Percentiles rank a stretch among this genome's conserved stretches.
Conservation (phyloP, 2,329 filamentous ascomycete species). For the Leptographium galeiforme region DNA sequence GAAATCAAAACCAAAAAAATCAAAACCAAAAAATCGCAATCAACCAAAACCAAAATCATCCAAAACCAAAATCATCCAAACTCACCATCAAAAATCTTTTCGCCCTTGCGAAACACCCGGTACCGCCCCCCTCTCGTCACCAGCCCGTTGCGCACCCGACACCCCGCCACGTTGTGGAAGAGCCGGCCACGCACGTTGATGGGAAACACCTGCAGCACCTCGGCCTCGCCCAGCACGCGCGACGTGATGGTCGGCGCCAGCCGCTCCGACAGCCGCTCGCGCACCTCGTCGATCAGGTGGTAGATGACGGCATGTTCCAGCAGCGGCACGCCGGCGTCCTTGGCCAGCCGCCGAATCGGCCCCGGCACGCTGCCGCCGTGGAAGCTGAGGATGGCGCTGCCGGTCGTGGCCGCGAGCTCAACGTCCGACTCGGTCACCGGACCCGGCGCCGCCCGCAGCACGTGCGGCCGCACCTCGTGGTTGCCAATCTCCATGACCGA, state of each 20-base stretch:
- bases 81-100: slow-evolving; percentile 73
- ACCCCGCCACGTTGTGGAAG: slow-evolving; percentile 70
- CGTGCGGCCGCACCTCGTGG: slow-evolving; percentile 63
- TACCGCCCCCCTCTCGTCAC: slow-evolving; percentile 52
- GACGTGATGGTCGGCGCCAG: slow-evolving; percentile 53
- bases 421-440: slow-evolving; percentile 75
- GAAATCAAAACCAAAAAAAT: too few species aligned
- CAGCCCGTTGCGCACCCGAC: slow-evolving; percentile 69
- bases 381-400: slow-evolving; percentile 73
- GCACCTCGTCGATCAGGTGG: slow-evolving; percentile 60
- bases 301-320: slow-evolving; percentile 83
- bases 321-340: slow-evolving; percentile 58
- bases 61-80: too few species aligned
- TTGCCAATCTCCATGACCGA: slow-evolving; percentile 68
- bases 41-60: too few species aligned
- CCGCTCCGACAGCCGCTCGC: slow-evolving; percentile 51
- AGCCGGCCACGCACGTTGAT: slow-evolving; percentile 65
- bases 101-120: slow-evolving; percentile 56
- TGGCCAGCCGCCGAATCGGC: slow-evolving; percentile 55
- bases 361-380: slow-evolving; percentile 55
- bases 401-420: slow-evolving; percentile 68
- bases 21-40: too few species aligned
- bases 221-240: slow-evolving; percentile 75
- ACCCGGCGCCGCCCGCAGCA: slow-evolving; percentile 69
- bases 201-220: slow-evolving; percentile 69